Evolutionary conservation across 2,329 filamentous ascomycete genomes (phyloP).

Genomic region (Chaetomium sp.): DNA sequence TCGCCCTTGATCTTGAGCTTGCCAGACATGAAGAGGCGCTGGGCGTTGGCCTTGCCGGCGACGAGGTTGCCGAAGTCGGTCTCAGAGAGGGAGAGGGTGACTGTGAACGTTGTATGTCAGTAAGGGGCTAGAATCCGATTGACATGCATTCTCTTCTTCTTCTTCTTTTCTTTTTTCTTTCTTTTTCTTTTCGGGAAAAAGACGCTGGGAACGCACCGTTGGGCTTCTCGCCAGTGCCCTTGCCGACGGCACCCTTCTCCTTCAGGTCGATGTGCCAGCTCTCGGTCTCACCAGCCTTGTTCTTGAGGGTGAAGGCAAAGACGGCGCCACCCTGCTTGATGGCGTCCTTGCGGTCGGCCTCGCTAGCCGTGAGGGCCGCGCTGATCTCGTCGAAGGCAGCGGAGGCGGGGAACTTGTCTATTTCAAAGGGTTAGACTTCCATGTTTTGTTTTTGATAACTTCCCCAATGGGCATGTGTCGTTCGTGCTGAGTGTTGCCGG

Average conservation of each 20-base stretch:
- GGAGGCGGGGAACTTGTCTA: slow-evolving; percentile 82
- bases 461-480: neutral
- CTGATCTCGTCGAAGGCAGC: slow-evolving; percentile 87
- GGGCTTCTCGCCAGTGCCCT: slow-evolving; percentile 73
- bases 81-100: slow-evolving; percentile 80
- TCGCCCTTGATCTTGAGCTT: slow-evolving; percentile 98
- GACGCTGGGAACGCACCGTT: slow-evolving; percentile 54
- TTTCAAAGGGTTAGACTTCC: slow-evolving; percentile 9
- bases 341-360: slow-evolving; percentile 70
- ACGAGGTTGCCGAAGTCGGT: slow-evolving; percentile 81
- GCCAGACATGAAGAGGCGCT: slow-evolving; percentile 94
- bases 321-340: slow-evolving; percentile 83
- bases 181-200: neutral
- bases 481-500: too few species aligned
- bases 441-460: neutral
- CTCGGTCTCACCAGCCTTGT: slow-evolving; percentile 68
- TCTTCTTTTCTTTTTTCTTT: too few species aligned
- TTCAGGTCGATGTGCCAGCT: slow-evolving; percentile 97
- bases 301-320: slow-evolving; percentile 91
- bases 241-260: slow-evolving; percentile 74
- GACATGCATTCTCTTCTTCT: too few species aligned
- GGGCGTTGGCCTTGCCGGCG: slow-evolving; percentile 82
- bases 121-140: too few species aligned
- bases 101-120: slow-evolving; percentile 37
- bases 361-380: slow-evolving; percentile 58